Base-by-base conservation (phyloP, 2,329 filamentous ascomycete species). In the Chalaropsis thielavioides region DNA sequence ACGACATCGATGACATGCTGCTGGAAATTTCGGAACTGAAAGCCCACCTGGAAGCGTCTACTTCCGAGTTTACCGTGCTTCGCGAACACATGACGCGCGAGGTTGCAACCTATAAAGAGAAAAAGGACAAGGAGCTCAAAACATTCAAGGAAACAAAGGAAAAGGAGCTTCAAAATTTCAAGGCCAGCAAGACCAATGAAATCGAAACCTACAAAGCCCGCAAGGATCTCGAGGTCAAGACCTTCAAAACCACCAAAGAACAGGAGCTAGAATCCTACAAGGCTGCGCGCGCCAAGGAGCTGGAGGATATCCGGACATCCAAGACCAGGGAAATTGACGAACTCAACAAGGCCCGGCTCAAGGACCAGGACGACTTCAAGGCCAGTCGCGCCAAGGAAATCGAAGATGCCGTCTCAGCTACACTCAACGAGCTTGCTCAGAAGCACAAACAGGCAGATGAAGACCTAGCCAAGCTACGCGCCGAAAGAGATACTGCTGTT, bases 21-120 rank as follows among this genome's bases (percentile, higher is more conserved):
- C 59, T 67, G 4, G 65, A 67, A 35, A 64, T 67, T 27, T 64
- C 62, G n/a, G 65, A 67, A n/a, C 44, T 67, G 38, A 63, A 59
- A 15, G 65, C 44, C 43, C 65, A 67, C 22, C 58, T 67, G 10
- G 65, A 67, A 51, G 62, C 60, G 2, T 44, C 65, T 3, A 64
- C 27, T 15, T 62, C 65, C 15, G 65, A 67, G 59, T 67, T 67
- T 17, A 13, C 40, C n/a, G 65, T 58, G 1, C 64, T 62, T 19
- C 62, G 65, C 31, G 65, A 67, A 35, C 62, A 62, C 44, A 67
- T 67, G 65, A 54, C 56, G 35, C 24, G 31, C 22, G 65, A 67
- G 40, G 64, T 67, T 49, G 24, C 38, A 27, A 46, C 13, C n/a
- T 67, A 67, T 6, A 67, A 64, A 49, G 59, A 64, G 46, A 64